Conservation (phyloP, 1,284 basidiomycete genomes). For the Cutaneotrichosporon mucoides region DNA sequence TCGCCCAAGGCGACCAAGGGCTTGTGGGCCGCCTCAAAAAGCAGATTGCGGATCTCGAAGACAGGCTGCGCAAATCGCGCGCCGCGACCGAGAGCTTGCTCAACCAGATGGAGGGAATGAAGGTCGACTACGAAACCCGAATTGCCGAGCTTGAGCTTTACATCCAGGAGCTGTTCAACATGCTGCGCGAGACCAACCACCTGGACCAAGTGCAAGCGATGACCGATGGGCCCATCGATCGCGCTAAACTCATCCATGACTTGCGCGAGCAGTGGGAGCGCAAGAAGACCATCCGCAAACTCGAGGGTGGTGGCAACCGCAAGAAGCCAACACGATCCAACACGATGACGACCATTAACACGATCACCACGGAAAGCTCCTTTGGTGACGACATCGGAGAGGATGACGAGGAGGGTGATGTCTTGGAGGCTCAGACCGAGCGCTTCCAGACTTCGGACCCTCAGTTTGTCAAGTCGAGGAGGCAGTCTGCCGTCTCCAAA, state of each 20-base stretch:
- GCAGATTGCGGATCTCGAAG: conserved; percentile 68
- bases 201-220: conserved; percentile 65
- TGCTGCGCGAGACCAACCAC: conserved; percentile 77
- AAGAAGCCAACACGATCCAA: conserved; percentile 1
- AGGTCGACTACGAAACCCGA: conserved; percentile 75
- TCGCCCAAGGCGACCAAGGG: conserved; percentile 74
- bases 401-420: conserved; percentile 43
- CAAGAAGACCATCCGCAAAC: conserved; percentile 74
- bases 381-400: conserved; percentile 27
- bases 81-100: conserved; percentile 71
- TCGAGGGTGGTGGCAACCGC: conserved; percentile 61
- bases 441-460: conserved; percentile 17
- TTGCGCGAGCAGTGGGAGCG: conserved; percentile 72
- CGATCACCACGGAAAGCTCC: neutral
- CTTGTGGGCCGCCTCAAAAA: conserved; percentile 76
- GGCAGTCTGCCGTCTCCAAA: conserved; percentile 8
- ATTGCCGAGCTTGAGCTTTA: conserved; percentile 85
- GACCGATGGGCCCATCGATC: conserved; percentile 59
- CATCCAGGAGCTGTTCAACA: conserved; percentile 88
- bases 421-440: conserved; percentile 41
- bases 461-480: neutral
- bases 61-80: conserved; percentile 72
- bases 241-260: conserved; percentile 72
- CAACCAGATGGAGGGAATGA: conserved; percentile 74
- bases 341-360: neutral